Base-by-base conservation (phyloP, 2,329 filamentous ascomycete species). In the Penicillium occitanis region DNA sequence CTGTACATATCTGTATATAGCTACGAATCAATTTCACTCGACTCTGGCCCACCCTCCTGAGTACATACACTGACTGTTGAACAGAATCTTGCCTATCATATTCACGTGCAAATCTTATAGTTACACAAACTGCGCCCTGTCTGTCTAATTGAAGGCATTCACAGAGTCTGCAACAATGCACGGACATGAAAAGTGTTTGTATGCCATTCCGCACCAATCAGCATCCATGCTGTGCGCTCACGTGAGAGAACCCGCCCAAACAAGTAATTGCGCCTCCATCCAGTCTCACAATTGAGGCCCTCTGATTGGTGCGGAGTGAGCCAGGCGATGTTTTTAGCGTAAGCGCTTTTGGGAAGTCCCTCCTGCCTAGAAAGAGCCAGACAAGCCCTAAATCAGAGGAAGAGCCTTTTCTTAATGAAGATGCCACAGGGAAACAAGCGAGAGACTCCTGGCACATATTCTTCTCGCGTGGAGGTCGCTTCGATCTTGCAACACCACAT, bases 1-100 rank as follows among this genome's bases (percentile, higher is more conserved):
- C 19, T 66, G 44, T 66, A n/a, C 30, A 48, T 64, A 33, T 53
- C 35, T 59, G 25, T 59, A 59, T 25, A 60, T 60, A 46, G 37
- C 37, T 46, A 25, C 22, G 11, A 37, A 57, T 35, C 5, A 17
- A 37, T 22, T 13, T n/a, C 10, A 25, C 33, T 35, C 30, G 33
- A 40, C 5, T 57, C n/a, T 8, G n/a, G 25, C 5, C n/a, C n/a
- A 46, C 13, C 4, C 11, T 46, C 40, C 6, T 46, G 57, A 2
- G 10, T 57, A 5, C 19, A 25, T 57, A 50, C 17, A 50, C n/a
- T 22, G 7, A 60, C n/a, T 40, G 5, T n/a, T 13, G 1, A 14
- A 37, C 30, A 57, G 51, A 37, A 37, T 11, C 14, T 19, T 55
- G 14, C 13, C 11, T 33, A 28, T 33, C 10, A 33, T 50, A 5